Conservation (phyloP, 2,329 filamentous ascomycete genomes). For the Talaromyces verruculosus region DNA sequence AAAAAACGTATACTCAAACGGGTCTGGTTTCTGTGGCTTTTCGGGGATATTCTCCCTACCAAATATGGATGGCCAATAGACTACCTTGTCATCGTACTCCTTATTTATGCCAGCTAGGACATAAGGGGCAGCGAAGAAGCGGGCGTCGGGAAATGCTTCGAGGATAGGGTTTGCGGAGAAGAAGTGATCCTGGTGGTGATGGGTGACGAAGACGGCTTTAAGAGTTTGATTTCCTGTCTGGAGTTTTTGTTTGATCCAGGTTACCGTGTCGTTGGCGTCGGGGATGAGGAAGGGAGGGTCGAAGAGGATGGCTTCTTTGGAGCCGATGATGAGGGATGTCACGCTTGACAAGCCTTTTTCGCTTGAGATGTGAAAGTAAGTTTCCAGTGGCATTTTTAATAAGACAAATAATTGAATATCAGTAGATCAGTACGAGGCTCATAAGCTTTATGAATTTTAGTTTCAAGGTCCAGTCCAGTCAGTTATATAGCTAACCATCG, state of each 20-base stretch:
- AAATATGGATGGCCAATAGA: not conserved
- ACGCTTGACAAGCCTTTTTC: slow-evolving; percentile 5
- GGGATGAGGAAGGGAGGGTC: slow-evolving; percentile 37
- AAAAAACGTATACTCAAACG: slow-evolving; percentile 33
- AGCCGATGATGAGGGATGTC: slow-evolving; percentile 28
- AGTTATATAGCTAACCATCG: not conserved
- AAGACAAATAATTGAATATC: not conserved
- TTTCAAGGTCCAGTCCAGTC: not conserved
- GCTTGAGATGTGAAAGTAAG: not conserved
- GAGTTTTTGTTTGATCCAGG: slow-evolving; percentile 30
- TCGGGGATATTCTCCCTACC: slow-evolving; percentile 29
- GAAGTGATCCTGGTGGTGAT: slow-evolving; percentile 40
- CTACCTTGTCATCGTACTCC: not conserved
- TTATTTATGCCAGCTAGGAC: not conserved
- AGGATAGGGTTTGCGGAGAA: slow-evolving; percentile 29
- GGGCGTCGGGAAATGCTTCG: not conserved
- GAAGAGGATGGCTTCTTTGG: slow-evolving; percentile 27
- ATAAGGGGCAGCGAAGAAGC: not conserved
- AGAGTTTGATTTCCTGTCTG: slow-evolving; percentile 25
- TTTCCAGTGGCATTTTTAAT: not conserved
- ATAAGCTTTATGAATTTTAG: not conserved
- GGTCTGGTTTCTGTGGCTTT: slow-evolving; percentile 29
- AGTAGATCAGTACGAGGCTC: not conserved
- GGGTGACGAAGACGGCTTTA: slow-evolving; percentile 36
- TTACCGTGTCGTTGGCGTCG: slow-evolving; percentile 32